Evolutionary conservation across 2,329 filamentous ascomycete species (phyloP).

Genomic region (Curvularia spicifera): DNA sequence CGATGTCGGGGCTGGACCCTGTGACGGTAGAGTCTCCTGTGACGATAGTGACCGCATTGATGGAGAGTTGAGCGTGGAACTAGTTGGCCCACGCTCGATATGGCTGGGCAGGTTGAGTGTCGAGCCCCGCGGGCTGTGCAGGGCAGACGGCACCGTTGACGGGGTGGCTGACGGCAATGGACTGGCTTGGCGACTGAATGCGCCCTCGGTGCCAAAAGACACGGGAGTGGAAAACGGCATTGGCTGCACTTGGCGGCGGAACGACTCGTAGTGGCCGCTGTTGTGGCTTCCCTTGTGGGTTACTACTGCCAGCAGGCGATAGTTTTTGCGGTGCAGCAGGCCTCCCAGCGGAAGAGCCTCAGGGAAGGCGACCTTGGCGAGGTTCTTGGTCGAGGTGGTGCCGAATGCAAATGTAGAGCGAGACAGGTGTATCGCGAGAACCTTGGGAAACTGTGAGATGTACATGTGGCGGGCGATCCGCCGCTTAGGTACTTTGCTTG

Average conservation of each 20-base stretch:
- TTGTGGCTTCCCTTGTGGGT: slow-evolving; percentile 96
- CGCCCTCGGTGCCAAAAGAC: slow-evolving; percentile 75
- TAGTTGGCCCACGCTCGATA: slow-evolving; percentile 38
- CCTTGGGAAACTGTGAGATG: slow-evolving; percentile 84
- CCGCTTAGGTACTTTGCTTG: slow-evolving; percentile 76
- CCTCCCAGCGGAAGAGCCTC: slow-evolving; percentile 84
- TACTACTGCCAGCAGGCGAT: slow-evolving; percentile 84
- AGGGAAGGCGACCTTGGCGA: slow-evolving; percentile 90
- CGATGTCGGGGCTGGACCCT: slow-evolving; percentile 40
- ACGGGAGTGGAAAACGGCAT: slow-evolving; percentile 83
- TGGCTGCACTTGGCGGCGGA: slow-evolving; percentile 81
- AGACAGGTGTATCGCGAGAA: slow-evolving; percentile 90
- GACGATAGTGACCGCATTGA: slow-evolving; percentile 45
- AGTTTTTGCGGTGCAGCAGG: slow-evolving; percentile 76
- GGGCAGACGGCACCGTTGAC: slow-evolving; percentile 46
- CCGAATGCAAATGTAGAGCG: slow-evolving; percentile 87
- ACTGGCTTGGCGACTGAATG: slow-evolving; percentile 69
- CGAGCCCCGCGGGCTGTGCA: slow-evolving; percentile 57
- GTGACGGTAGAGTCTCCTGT: slow-evolving; percentile 37
- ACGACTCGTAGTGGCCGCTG: slow-evolving; percentile 96
- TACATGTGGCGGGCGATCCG: slow-evolving; percentile 87
- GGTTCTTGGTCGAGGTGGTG: slow-evolving; percentile 85
- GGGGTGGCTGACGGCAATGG: slow-evolving; percentile 53
- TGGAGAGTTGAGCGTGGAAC: slow-evolving; percentile 37
- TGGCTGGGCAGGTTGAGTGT: slow-evolving; percentile 36